Evolutionary conservation across 257 asterid species (phyloP).

Genomic region (Rhazya stricta): DNA sequence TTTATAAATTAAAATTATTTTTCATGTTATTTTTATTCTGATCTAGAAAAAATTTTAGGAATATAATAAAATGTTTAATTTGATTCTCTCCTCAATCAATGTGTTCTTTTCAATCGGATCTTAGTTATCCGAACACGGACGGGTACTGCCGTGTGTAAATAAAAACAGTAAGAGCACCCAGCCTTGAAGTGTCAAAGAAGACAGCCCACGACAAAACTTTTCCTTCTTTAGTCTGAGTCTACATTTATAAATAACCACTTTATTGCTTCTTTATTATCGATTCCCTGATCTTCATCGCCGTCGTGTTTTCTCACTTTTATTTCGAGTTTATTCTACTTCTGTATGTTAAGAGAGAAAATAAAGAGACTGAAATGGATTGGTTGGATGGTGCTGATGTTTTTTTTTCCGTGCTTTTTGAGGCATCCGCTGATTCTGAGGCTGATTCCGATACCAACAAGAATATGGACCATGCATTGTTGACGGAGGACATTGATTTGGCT

Average conservation of each 20-base stretch:
- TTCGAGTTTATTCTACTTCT: not conserved
- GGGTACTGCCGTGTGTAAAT: not conserved
- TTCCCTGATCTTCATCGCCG: not conserved
- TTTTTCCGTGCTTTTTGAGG: constrained; percentile 44
- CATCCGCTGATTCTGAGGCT: constrained; percentile 51
- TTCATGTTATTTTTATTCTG: too few relatives aligned
- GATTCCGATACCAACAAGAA: constrained; percentile 13
- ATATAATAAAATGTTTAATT: too few relatives aligned
- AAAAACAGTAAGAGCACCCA: not conserved
- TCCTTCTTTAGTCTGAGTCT: not conserved
- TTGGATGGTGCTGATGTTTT: constrained; percentile 7
- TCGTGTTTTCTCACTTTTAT: not conserved
- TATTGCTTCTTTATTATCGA: not conserved
- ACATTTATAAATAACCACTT: not conserved
- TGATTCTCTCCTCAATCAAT: too few relatives aligned
- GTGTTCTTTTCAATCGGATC: too few relatives aligned
- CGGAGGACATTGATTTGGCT: not conserved
- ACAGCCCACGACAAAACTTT: not conserved
- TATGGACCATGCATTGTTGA: constrained; percentile 9
- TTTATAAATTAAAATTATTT: too few relatives aligned
- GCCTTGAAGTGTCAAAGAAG: constrained; percentile 1
- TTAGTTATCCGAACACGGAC: too few relatives aligned
- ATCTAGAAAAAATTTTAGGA: too few relatives aligned
- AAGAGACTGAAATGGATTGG: not conserved
- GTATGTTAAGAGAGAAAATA: not conserved